Conservation (phyloP, 176 grass and related monocot species). For the Tuctoria greenei region DNA sequence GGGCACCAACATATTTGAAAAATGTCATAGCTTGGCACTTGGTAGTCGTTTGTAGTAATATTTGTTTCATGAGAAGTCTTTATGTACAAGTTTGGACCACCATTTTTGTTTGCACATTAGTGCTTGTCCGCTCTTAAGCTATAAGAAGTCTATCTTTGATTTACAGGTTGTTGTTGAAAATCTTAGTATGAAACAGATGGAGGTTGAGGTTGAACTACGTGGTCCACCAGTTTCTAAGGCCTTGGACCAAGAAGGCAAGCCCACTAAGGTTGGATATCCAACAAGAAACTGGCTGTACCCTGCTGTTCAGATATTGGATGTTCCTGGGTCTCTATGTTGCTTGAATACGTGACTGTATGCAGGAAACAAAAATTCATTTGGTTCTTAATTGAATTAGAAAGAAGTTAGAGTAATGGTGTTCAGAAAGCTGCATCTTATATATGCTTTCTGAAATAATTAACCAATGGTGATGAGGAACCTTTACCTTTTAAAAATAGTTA, state of each 20-base stretch:
- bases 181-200: conserved; percentile 66
- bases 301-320: conserved; percentile 30
- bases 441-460: conserved; percentile 21
- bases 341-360: not conserved
- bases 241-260: conserved; percentile 82
- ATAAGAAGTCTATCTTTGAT: conserved; percentile 28
- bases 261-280: conserved; percentile 69
- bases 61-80: conserved; percentile 6
- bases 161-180: conserved; percentile 80
- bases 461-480: conserved; percentile 32
- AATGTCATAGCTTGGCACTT: not conserved
- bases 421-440: conserved; percentile 2
- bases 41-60: conserved; percentile 16
- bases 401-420: not conserved
- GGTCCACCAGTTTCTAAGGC: conserved; percentile 86
- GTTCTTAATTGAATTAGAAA: not conserved
- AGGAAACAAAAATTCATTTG: not conserved
- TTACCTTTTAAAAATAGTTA: conserved; percentile 13
- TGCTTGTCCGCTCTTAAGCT: not conserved
- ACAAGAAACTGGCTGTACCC: conserved; percentile 19
- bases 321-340: conserved; percentile 21
- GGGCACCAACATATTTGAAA: not conserved
- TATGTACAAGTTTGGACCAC: conserved; percentile 4
- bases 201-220: conserved; percentile 76
- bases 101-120: conserved; percentile 1